phyloP scores from a whole-genome alignment of 129 eudicot genomes.

The Mikania micrantha region DNA sequence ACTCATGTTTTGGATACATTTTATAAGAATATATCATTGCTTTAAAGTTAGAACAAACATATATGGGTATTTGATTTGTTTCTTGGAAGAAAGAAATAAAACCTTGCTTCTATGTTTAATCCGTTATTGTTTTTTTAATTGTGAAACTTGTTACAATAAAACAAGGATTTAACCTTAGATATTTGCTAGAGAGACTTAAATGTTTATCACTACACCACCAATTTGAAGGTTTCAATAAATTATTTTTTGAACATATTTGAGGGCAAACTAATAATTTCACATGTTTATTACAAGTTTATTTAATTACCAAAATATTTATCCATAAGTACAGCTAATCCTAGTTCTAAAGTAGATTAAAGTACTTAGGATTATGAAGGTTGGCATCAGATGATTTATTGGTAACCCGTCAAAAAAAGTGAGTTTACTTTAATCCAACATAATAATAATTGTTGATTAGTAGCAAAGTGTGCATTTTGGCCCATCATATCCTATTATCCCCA shows the following conservation, averaged over 20 bases:
- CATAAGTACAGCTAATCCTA: constrained; percentile 32
- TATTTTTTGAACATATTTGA: constrained; percentile 21
- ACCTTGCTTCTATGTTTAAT: no score
- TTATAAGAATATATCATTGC: no score
- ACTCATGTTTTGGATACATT: no score
- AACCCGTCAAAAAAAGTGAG: constrained; percentile 21
- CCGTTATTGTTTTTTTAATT: no score
- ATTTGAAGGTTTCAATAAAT: constrained; percentile 6
- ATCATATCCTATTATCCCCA: neutral
- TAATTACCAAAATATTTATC: constrained; percentile 27
- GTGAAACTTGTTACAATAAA: no score
- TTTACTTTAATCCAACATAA: constrained; percentile 26
- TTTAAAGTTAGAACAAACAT: no score
- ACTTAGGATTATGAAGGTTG: constrained; percentile 23
- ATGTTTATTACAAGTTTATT: constrained; percentile 20
- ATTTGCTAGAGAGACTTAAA: no score
- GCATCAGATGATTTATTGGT: constrained; percentile 22
- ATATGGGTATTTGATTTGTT: no score
- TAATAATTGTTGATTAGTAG: constrained; percentile 15
- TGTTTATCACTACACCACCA: no score
- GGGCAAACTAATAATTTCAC: constrained; percentile 6
- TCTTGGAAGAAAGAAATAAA: no score
- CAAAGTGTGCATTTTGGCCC: constrained; percentile 12
- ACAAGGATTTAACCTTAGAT: no score
- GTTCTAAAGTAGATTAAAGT: constrained; percentile 27